Evolutionary conservation across 768 basidiomycete genomes (phyloP), one percentile per base, ranked within the genome.

Genomic region (Butyriboletus loyo): DNA sequence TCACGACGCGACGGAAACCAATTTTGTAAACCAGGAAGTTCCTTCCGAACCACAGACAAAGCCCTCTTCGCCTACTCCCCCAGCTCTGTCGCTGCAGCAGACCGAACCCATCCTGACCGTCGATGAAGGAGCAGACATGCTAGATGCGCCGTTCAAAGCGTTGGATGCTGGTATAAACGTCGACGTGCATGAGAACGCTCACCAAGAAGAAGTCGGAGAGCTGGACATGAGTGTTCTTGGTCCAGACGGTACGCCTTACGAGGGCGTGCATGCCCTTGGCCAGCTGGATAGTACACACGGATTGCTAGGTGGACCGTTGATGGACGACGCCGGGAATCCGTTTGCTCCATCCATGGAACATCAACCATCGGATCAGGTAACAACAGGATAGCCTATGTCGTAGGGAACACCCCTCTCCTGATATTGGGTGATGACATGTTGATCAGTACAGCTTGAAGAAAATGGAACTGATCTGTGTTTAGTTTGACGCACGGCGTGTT

Each of bases 61-160:
- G 66, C 80, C 83, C 1, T 73, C 85, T 21, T 80, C 86, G 30
- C 87, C 85, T 1, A 82, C 84, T 61, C 85, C 87, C 5, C 83
- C 87, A 55, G 84, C 62, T 62, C 75, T 67, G 63, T 89, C 80
- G 51, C 78, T 72, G 47, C 77, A 55, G 68, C 75, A 46, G 10
- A 73, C 76, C 47, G 79, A 80, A 46, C 73, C 80, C 15, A 70
- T 73, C n/a, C 74, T 74, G 7, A 67, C 65, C 7, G 61, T 73
- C 9, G 70, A 70, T 13, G 66, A 74, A 59, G 57, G 67, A 28
- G 72, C 68, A 37, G 77, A 77, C 58, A 73, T 64, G 9, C 65
- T 87, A 44, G 82, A 81, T 50, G 77, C 77, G 28, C 76, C 83
- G 8, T 72, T 89, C 49, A 82, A 84, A 57, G 78, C 73, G 25